A percentile compares a stretch with the other conserved stretches of the same genome.
These are phyloP conservation scores for Penicillium digitatum DNA, from an alignment of 2,329 filamentous ascomycete genomes.

Conservation along the genomic window DNA sequence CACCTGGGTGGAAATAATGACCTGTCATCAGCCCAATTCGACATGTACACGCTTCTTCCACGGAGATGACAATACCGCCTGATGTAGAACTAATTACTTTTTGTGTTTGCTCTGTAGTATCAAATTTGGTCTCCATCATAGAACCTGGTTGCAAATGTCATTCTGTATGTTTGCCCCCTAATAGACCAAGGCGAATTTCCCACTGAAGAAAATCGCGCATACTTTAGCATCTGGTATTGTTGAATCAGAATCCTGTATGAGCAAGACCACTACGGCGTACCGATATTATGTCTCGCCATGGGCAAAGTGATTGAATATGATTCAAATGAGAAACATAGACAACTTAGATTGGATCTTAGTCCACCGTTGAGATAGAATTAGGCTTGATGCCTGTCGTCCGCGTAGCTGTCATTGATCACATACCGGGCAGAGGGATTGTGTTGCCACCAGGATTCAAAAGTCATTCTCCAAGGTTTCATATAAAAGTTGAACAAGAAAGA, in stretches of 20 bases:
- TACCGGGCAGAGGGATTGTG: neutral
- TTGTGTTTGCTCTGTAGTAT: no score
- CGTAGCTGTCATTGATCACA: neutral
- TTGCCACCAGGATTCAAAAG: neutral
- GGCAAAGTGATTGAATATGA: neutral
- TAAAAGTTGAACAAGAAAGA: neutral
- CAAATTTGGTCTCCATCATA: neutral
- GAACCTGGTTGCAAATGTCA: slow-evolving; percentile 6
- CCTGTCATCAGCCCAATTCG: slow-evolving; percentile 4
- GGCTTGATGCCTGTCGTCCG: neutral
- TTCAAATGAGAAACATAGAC: neutral
- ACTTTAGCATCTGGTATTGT: neutral
- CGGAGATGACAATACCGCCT: neutral
- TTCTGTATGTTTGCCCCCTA: slow-evolving; percentile 3
- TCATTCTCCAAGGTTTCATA: neutral
- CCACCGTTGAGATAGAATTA: neutral
- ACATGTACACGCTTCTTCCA: neutral
- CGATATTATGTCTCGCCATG: neutral
- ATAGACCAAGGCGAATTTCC: neutral
- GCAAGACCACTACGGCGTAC: neutral
- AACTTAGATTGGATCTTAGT: neutral
- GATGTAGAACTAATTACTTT: neutral
- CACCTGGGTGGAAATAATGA: neutral
- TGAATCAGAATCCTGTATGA: neutral
- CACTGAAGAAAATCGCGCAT: slow-evolving; percentile 8